Evolutionary conservation across 2,329 filamentous ascomycete species (phyloP), one percentile per base, ranked within the genome.

Genomic region (Rutstroemia sp.): DNA sequence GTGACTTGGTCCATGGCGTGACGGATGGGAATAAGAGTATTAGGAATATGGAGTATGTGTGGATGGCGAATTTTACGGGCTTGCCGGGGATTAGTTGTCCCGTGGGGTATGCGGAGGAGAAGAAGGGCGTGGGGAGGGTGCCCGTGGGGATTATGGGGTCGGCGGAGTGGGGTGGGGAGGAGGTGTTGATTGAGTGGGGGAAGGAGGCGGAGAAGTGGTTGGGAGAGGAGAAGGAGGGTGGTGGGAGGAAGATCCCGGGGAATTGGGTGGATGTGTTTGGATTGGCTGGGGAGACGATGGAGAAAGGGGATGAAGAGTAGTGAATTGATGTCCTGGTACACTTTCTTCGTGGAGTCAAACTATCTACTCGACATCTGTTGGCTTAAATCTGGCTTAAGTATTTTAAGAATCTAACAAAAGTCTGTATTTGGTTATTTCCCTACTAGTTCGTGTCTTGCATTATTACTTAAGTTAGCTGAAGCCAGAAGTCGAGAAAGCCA

Each of bases 41-140:
- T n/a, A 76, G 80, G 25, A 88, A 82, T 67, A 95, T 96, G 89
- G 82, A 86, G 70, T 96, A 89, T 71, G 84, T 88, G 16, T 95
- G 88, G 80, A 72, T 95, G 38, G 87, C 91, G 6, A 96, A 96
- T 71, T 85, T 90, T 64, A 82, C 78, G 0, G 92, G 92, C 0
- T 84, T 85, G 49, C 92, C 92, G 0, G 83, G 88, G 1, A 80
- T 95, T 12, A 83, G 77, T 47, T 83, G 83, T 38, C 90, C 92
- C 0, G 83, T 88, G 10, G 91, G 89, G 0, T 95, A 91, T 71
- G 78, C 76, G 3, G 60, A 64, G 38, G 63, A 62, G 8, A 57
- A 53, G 9, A 64, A 64, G 39, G 66, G 61, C 37, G 82, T 80
- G 1, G 87, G 86, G 0, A 78, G 74, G 63, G 61, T 87, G 53